Evolutionary conservation across 2,329 filamentous ascomycete genomes (phyloP), one percentile per base, ranked within the genome.

Genomic region (Atkinsonella texensis): DNA sequence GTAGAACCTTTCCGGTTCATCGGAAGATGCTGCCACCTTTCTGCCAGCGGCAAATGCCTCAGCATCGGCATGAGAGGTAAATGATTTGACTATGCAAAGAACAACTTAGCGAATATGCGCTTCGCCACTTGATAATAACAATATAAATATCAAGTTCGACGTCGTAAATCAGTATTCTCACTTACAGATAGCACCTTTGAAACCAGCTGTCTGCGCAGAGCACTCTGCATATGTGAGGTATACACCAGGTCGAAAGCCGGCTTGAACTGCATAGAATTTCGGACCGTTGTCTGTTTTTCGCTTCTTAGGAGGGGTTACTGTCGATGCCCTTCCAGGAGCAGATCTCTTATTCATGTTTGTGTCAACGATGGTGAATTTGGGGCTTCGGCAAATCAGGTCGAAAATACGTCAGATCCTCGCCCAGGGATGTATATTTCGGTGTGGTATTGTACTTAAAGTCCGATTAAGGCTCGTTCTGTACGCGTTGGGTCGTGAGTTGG

Each of bases 31-130:
- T 15, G 68, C 62, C 6, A 65, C 60, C 28, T 65, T 61, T 57
- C 75, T 76, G 46, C 87, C 86, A 1, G 76, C 80, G 28, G 88
- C 74, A 63, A 87, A 96, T 2, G 80, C 81, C 60, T 86, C 78
- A n/a, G 91, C 91, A 54, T 95, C 89, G 55, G 83, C 77, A 53
- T 76, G 72, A 0, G 77, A 81, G 10, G 75, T 70, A 63, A 95
- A 96, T 1, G 85, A 88, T 70, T 93, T 91, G 73, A 86, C 88
- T 93, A 41, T 8, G 18, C 18, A n/a, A 18, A 17, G 18, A 35
- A 20, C 33, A 46, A 10, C 10, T 43, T 18, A 51, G 44, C 23
- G 10, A 51, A 11, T 8, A 8, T 28, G 28, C 28, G 28, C 28
- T 28, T 28, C 28, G 7, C 5, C 28, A 8, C 28, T 28, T 28